Base-by-base conservation (phyloP, 1,284 basidiomycete species). In the Leccinum variabile region DNA sequence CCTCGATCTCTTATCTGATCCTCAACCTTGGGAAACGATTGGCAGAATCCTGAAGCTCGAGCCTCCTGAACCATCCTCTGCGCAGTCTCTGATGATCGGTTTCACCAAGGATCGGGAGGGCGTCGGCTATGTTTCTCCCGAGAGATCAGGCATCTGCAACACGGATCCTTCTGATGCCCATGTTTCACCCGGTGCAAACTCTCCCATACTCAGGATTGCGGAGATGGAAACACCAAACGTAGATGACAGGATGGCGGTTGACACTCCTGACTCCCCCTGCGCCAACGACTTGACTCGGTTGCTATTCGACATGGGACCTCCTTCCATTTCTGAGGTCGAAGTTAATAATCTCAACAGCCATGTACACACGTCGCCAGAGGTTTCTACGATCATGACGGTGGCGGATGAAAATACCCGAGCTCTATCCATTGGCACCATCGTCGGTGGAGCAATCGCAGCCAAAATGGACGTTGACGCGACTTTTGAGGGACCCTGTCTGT, bases 11-110 rank as follows among this genome's bases (percentile, higher is more conserved):
- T 60, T 76, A 32, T 65, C 68, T 18, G 72, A 73, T 57, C 73
- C 72, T 11, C 64, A 70, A 54, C 72, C 72, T 13, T 73, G 72
- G 72, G 66, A 70, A 53, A 69, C 73, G 25, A 75, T 73, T n/a
- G 66, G 65, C 32, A 70, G 33, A 39, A 73, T 76, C 7, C 54
- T 73, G 25, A 58, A 66, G 22, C 65, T 73, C 49, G 14, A 62
- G 28, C 50, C 57, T 56, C 37, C 53, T 2, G 28, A 54, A 39
- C 46, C 18, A 49, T 54, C 49, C 9, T 8, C 52, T 16, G 35
- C 22, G 3, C 62, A 54, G 11, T 28, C 53, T 8, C 28, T 52
- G 18, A 32, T 56, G 46, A 44, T 74, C 50, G 4, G 8, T 37
- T 72, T 73, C 53, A 74, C 70, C n/a, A 59, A 52, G 49, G 60